Conservation (phyloP, 2,329 filamentous ascomycete genomes). For the Penicillium sclerotigenum region DNA sequence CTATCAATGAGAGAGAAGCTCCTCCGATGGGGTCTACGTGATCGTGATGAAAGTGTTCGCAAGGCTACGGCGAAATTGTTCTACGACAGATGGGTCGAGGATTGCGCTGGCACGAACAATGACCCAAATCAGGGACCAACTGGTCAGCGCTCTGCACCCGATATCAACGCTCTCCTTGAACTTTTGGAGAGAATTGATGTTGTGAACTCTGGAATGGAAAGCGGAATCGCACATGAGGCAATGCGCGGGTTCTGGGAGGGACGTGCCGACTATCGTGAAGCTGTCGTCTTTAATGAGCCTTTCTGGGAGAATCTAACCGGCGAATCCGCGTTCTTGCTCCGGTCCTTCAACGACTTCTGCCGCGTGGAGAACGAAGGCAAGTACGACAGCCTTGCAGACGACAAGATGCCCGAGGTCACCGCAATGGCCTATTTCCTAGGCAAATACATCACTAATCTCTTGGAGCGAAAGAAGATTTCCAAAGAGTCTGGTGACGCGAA, state of each 20-base stretch:
- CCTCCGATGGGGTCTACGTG: slow-evolving; percentile 87
- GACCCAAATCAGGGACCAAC: slow-evolving; percentile 54
- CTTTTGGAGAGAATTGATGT: slow-evolving; percentile 92
- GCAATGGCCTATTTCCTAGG: slow-evolving; percentile 84
- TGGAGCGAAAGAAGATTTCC: slow-evolving; percentile 39
- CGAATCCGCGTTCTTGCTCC: slow-evolving; percentile 83
- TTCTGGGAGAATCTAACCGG: slow-evolving; percentile 56
- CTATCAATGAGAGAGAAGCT: slow-evolving; percentile 94
- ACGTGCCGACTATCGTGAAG: slow-evolving; percentile 59
- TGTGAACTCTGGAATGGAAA: slow-evolving; percentile 82
- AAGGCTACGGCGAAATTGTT: slow-evolving; percentile 90
- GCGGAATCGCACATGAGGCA: slow-evolving; percentile 85
- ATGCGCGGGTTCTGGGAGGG: slow-evolving; percentile 98
- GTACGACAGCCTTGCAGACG: slow-evolving; percentile 73
- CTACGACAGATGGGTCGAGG: slow-evolving; percentile 94
- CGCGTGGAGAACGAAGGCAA: slow-evolving; percentile 69
- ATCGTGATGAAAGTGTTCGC: slow-evolving; percentile 89
- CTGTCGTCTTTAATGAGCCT: slow-evolving; percentile 44
- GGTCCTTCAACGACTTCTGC: slow-evolving; percentile 94
- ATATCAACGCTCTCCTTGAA: slow-evolving; percentile 79
- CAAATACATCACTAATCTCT: slow-evolving; percentile 63
- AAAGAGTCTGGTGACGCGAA: slow-evolving; percentile 58
- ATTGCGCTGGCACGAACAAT: slow-evolving; percentile 70
- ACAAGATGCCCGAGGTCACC: slow-evolving; percentile 93
- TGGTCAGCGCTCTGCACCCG: slow-evolving; percentile 58